Evolutionary conservation across 352 stramenopile species (phyloP).

Genomic region (Blastocystis sp.): DNA sequence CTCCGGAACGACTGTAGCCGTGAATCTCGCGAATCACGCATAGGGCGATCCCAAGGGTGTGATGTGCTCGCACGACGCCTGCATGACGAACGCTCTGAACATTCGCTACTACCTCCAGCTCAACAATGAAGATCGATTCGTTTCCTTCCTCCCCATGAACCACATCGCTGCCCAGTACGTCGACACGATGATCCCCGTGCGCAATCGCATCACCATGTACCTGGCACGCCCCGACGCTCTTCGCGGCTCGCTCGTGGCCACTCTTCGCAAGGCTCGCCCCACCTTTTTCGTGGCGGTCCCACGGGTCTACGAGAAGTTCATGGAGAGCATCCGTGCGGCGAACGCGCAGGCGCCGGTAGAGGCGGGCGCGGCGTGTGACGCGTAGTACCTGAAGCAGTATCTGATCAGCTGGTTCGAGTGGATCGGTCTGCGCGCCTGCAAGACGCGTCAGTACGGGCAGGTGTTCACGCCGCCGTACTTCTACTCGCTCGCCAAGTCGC

Average conservation of each 20-base stretch:
- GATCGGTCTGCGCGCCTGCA: constrained; percentile 71
- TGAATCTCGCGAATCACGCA: too few relatives aligned
- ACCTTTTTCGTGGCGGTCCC: constrained; percentile 82
- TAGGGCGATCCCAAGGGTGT: constrained; percentile 72
- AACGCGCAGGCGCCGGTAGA: constrained; percentile 48
- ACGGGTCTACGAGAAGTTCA: constrained; percentile 81
- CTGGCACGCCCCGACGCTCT: constrained; percentile 80
- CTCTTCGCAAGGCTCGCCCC: constrained; percentile 76
- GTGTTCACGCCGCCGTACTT: constrained; percentile 82
- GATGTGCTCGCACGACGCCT: constrained; percentile 73
- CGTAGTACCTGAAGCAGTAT: constrained; percentile 85
- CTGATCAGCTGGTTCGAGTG: constrained; percentile 85
- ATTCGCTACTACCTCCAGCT: constrained; percentile 66
- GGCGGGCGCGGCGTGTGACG: constrained; percentile 66
- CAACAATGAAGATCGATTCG: constrained; percentile 71
- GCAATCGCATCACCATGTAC: constrained; percentile 74
- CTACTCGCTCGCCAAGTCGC: constrained; percentile 80
- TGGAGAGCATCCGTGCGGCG: constrained; percentile 72
- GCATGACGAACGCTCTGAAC: constrained; percentile 65
- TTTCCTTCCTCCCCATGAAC: constrained; percentile 74
- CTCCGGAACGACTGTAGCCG: constrained; percentile 70
- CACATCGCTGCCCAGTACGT: constrained; percentile 76
- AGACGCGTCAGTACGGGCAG: constrained; percentile 81
- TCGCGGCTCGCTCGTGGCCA: constrained; percentile 76
- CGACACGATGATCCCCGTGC: constrained; percentile 74